Conservation (phyloP, 169 alveolate genomes). For the Cryptosporidium muris region DNA sequence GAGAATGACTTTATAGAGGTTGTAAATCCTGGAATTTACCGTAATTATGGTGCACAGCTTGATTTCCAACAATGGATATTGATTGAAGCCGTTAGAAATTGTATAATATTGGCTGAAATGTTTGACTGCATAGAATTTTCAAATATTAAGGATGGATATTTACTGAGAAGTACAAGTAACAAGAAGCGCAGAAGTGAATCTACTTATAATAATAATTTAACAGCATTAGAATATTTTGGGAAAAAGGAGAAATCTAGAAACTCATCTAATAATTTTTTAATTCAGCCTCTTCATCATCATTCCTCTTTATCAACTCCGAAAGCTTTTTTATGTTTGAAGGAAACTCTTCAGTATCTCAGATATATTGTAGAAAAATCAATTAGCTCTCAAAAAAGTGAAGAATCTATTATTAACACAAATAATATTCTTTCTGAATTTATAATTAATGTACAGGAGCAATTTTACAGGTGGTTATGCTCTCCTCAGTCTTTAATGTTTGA, state of each 20-base stretch:
- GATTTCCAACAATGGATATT: slow-evolving; percentile 57
- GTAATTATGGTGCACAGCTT: slow-evolving; percentile 40
- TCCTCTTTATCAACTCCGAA: slow-evolving; percentile 45
- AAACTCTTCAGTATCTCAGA: slow-evolving; percentile 38
- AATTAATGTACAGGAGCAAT: slow-evolving; percentile 75
- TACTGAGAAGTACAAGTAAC: neutral
- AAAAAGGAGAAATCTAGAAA: slow-evolving; percentile 12
- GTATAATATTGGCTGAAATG: slow-evolving; percentile 20
- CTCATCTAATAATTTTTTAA: neutral
- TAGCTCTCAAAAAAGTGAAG: neutral
- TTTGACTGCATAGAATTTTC: slow-evolving; percentile 23
- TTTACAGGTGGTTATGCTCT: slow-evolving; percentile 79
- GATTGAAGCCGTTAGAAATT: slow-evolving; percentile 50
- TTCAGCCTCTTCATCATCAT: slow-evolving; percentile 40
- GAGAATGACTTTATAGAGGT: slow-evolving; percentile 33
- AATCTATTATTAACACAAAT: neutral
- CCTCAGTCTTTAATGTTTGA: slow-evolving; percentile 75
- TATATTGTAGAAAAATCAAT: slow-evolving; percentile 16
- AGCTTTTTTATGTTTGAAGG: slow-evolving; percentile 39
- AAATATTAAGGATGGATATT: neutral
- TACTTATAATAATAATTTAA: neutral
- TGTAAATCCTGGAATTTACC: slow-evolving; percentile 43
- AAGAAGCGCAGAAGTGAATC: neutral
- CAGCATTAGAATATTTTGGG: slow-evolving; percentile 2
- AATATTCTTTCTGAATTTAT: slow-evolving; percentile 75